Conservation (phyloP, 805 yeast species). For the Clavispora vitiphila region DNA sequence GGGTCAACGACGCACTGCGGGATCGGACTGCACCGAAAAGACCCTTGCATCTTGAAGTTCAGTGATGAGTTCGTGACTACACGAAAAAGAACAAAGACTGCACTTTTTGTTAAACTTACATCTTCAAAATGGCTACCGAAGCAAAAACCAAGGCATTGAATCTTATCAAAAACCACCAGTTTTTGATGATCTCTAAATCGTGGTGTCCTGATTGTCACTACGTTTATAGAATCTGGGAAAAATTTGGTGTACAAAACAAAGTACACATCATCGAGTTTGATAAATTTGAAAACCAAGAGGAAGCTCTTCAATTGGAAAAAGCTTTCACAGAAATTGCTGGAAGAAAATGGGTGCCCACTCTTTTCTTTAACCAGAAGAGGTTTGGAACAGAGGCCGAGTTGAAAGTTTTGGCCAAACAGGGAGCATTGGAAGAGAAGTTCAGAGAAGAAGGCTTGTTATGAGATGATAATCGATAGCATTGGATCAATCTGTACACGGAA, state of each 20-base stretch:
- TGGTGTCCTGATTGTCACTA: constrained; percentile 82
- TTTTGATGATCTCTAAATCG: constrained; percentile 57
- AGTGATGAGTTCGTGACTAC: neutral
- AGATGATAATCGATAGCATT: no score
- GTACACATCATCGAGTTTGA: constrained; percentile 59
- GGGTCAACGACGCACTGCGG: no score
- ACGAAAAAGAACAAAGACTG: neutral
- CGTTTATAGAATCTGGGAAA: constrained; percentile 50
- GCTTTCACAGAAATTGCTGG: constrained; percentile 55
- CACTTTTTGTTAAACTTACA: neutral
- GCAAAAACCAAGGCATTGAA: neutral
- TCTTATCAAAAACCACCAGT: neutral
- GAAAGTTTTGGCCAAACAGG: constrained; percentile 32
- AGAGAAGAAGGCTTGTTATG: constrained; percentile 6
- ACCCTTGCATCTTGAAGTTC: neutral
- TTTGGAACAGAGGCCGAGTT: constrained; percentile 55
- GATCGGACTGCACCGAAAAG: neutral
- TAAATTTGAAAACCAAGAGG: constrained; percentile 40
- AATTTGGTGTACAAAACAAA: constrained; percentile 46
- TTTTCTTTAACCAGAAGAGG: constrained; percentile 53
- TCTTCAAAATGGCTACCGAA: neutral
- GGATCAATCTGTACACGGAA: no score
- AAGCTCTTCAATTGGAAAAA: constrained; percentile 48
- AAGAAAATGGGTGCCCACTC: constrained; percentile 65
- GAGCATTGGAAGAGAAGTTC: constrained; percentile 29